Percentiles rank a stretch among this genome's conserved stretches.
Evolutionary conservation across 306 rosid genomes (phyloP).

Genomic region (Malus domestica): DNA sequence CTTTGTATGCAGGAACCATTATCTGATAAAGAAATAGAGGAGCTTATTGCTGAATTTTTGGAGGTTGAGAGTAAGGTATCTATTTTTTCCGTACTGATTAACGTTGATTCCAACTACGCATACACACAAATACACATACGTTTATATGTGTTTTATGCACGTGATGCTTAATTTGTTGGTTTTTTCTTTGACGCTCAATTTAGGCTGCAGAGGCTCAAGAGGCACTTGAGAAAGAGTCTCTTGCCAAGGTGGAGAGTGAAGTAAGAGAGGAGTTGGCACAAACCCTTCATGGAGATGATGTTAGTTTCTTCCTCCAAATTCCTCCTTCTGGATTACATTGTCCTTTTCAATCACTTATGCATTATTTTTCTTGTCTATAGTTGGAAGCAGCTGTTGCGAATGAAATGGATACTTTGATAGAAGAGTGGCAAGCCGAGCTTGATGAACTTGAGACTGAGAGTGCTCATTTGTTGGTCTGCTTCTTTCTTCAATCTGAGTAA

Average conservation of each 20-base stretch:
- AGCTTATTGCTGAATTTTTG: slow-evolving; percentile 71
- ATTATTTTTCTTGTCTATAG: slow-evolving; percentile 40
- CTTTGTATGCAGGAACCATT: slow-evolving; percentile 63
- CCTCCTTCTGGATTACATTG: slow-evolving; percentile 5
- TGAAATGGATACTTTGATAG: slow-evolving; percentile 68
- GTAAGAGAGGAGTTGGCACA: slow-evolving; percentile 80
- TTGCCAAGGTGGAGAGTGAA: slow-evolving; percentile 77
- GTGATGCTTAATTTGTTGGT: slow-evolving; percentile 1
- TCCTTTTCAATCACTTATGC: slow-evolving; percentile 19
- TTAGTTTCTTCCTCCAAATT: slow-evolving; percentile 39
- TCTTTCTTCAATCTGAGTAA: slow-evolving; percentile 29
- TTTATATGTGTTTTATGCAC: background rate
- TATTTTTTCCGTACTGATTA: background rate
- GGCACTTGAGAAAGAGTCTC: slow-evolving; percentile 94
- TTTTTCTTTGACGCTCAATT: slow-evolving; percentile 33
- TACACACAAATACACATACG: too few relatives aligned
- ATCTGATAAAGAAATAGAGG: slow-evolving; percentile 71
- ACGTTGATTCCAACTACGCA: background rate
- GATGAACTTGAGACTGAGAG: slow-evolving; percentile 90
- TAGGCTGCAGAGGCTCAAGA: slow-evolving; percentile 99
- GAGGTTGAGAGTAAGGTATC: slow-evolving; percentile 96
- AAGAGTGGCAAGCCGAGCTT: slow-evolving; percentile 77
- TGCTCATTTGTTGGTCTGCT: slow-evolving; percentile 75
- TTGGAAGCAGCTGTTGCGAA: slow-evolving; percentile 75
- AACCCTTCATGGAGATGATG: slow-evolving; percentile 64